Evolutionary conservation across 257 asterid genomes (phyloP), one percentile per base, ranked within the genome.

Genomic region (Linderniella brevidens): DNA sequence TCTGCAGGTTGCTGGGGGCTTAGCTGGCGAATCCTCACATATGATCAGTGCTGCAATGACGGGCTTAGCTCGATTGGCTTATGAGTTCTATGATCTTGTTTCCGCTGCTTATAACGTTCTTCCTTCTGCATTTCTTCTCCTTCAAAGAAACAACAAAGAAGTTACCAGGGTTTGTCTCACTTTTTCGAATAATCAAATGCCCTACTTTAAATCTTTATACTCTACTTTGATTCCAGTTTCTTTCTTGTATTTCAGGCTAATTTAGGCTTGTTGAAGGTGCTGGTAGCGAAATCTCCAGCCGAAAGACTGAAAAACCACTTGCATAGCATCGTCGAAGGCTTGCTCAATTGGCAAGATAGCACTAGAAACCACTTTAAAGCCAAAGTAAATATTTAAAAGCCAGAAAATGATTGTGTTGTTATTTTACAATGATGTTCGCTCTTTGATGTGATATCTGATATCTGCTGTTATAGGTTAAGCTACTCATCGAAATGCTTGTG

Each of bases 31-130:
- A 64, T 74, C 90, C 41, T 86, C 98, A 56, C 94, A 80, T 63
- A 78, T 78, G 92, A 71, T 84, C 50, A 88, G 98, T 73, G 98
- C 95, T 50, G 82, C 98, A 0, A 77, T 78, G 66, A 84, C 79
- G 54, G 98, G 95, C 53, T 71, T 88, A 67, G 98, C 98, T 57
- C 95, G 98, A 36, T 71, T 88, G 72, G 93, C 98, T 54, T 88
- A 88, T 64, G 98, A 88, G 68, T 84, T 88, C 66, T 56, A 82
- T 8, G 98, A 84, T 53, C 95, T 88, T 48, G 59, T 88, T 62
- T 75, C 87, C 54, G 60, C 72, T 55, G 78, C 78, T 56, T 84
- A 70, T 68, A 57, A 68, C 63, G 62, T 88, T 56, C 94, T 88
- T 41, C 95, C 98, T 17, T 73, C 80, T 36, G 64, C 94, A 49